Conservation (phyloP, 306 rosid genomes). For the Medicago arabica region DNA sequence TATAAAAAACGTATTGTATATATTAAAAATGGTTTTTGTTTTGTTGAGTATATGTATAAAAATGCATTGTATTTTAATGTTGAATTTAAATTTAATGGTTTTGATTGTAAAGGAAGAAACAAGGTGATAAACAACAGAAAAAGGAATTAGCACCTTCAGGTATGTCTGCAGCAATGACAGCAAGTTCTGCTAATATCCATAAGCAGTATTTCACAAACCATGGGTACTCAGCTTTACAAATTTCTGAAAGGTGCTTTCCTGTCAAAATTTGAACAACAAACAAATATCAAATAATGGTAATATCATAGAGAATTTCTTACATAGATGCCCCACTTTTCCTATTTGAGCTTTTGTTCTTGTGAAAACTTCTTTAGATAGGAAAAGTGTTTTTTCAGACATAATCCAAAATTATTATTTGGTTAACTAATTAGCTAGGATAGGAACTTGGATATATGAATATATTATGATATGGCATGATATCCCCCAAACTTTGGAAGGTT, state of each 20-base stretch:
- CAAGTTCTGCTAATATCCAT: conserved; percentile 85
- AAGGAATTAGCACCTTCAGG: conserved; percentile 63
- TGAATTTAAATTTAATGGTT: background rate
- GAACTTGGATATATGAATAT: background rate
- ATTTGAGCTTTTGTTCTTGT: too few relatives aligned
- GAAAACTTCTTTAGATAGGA: background rate
- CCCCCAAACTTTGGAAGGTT: background rate
- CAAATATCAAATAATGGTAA: background rate
- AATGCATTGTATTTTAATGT: background rate
- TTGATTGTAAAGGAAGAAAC: background rate
- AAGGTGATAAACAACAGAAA: background rate
- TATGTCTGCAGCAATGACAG: conserved; percentile 92
- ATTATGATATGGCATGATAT: background rate
- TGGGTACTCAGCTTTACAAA: conserved; percentile 87
- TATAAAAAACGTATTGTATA: too few relatives aligned
- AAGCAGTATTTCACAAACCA: conserved; percentile 64
- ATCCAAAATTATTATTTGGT: background rate
- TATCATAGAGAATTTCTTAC: background rate
- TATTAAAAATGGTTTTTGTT: too few relatives aligned
- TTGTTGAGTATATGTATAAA: too few relatives aligned
- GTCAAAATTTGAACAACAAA: conserved; percentile 10
- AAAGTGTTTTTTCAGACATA: background rate
- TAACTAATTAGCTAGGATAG: background rate
- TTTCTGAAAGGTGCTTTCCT: conserved; percentile 89
- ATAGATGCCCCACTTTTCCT: too few relatives aligned